Base-by-base conservation (phyloP, 2,329 filamentous ascomycete genomes). In the Aspergillus quadrilineatus region DNA sequence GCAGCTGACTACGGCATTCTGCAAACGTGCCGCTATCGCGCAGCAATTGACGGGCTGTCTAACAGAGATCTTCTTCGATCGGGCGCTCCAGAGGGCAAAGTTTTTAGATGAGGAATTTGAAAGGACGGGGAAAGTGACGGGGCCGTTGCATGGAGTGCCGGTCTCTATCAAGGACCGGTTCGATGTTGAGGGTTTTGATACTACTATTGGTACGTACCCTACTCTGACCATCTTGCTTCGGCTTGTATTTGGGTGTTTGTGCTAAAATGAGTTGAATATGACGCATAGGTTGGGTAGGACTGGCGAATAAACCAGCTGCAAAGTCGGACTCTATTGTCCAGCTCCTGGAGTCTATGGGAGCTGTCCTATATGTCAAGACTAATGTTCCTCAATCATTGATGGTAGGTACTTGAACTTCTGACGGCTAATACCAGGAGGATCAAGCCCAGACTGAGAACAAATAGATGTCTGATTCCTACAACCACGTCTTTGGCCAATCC, bases 131-230 rank as follows among this genome's bases (percentile, higher is more conserved):
- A 72, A 75, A 59, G 69, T 78, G 0, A 72, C 80, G 37, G 88
- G 88, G 0, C 86, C 87, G 1, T 77, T 91, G 1, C 88, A 90
- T 69, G 88, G 86, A 68, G 60, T 78, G 12, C 70, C 73, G 1
- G 71, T 80, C 45, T 84, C 85, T 0, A 78, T 91, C 46, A 91
- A 91, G 65, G 88, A 90, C 72, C 85, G 87, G 65, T 87, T 89
- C 76, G 81, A 89, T 56, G 58, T 68, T 7, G 54, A 66, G 48
- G 66, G 64, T 3, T 42, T 62, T 37, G 66, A 69, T 57, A 66
- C 65, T 7, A 67, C 65, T 2, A 57, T 69, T 60, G 66, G 67
- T 69, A 46, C 17, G 64, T 22, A 22, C 10, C 34, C 30, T 34
- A 34, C 30, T 34, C 6, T 34, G 22, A 2, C 14, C 30, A 22